phyloP scores from a whole-genome alignment of 2,329 filamentous ascomycete species.

The Trichocomaceae sp. region DNA sequence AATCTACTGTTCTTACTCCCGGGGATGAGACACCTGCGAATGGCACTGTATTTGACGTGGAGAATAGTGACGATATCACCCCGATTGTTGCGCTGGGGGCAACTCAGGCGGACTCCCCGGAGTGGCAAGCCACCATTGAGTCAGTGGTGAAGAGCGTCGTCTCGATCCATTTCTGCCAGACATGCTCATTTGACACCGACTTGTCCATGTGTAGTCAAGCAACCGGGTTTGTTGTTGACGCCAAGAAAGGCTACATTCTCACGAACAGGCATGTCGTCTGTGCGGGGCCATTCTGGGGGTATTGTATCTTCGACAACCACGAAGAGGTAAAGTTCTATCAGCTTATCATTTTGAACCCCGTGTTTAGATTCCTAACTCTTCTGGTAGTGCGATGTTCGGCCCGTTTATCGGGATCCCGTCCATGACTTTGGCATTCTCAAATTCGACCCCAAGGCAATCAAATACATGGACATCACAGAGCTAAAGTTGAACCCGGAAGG shows the following conservation, averaged over 20 bases:
- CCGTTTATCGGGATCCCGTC: constrained; percentile 94
- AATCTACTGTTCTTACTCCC: constrained; percentile 35
- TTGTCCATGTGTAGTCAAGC: constrained; percentile 88
- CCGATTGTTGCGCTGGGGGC: constrained; percentile 41
- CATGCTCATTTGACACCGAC: constrained; percentile 97
- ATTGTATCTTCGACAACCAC: constrained; percentile 97
- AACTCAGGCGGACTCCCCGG: constrained; percentile 59
- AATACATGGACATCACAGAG: constrained; percentile 87
- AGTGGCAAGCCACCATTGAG: constrained; percentile 96
- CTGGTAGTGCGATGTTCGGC: constrained; percentile 78
- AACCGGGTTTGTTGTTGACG: constrained; percentile 95
- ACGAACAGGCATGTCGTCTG: constrained; percentile 92
- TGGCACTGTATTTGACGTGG: constrained; percentile 39
- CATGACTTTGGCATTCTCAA: constrained; percentile 97
- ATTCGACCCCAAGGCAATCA: constrained; percentile 92
- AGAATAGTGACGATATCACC: constrained; percentile 43
- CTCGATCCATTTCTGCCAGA: constrained; percentile 98
- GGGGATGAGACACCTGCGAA: constrained; percentile 39
- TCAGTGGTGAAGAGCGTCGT: constrained; percentile 91
- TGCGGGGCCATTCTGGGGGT: constrained; percentile 93
- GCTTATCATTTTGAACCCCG: not conserved
- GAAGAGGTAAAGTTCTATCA: constrained; percentile 53
- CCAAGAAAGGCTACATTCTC: constrained; percentile 80
- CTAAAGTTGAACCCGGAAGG: constrained; percentile 77
- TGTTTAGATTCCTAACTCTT: not conserved